These are phyloP conservation scores for Orbilia ellipsospora DNA, from an alignment of 2,329 filamentous ascomycete genomes.

Conservation along the genomic window DNA sequence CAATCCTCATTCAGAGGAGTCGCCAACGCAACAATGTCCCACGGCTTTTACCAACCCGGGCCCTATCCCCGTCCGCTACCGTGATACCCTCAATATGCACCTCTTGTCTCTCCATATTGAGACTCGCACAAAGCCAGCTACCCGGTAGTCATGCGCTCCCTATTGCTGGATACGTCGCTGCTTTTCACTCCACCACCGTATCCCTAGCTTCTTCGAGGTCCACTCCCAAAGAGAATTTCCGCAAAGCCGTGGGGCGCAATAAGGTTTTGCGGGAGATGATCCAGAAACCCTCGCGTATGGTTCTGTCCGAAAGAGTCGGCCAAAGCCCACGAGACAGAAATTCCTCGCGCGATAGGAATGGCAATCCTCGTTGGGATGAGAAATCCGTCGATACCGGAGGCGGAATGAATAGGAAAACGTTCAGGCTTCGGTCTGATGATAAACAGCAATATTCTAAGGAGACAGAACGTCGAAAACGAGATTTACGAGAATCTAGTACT, in stretches of 20 bases:
- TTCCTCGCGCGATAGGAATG: conserved; percentile 65
- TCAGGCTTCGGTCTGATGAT: conserved; percentile 34
- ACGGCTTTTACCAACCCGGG: conserved; percentile 13
- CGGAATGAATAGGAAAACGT: conserved; percentile 43
- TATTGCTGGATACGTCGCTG: conserved; percentile 6
- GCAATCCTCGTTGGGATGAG: conserved; percentile 59
- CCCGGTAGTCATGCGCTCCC: conserved; percentile 21
- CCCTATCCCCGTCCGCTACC: conserved; percentile 18
- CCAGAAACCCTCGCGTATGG: conserved; percentile 68
- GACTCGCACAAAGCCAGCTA: conserved; percentile 17
- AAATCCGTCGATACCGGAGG: conserved; percentile 33
- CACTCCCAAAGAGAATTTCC: neutral
- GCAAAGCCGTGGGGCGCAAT: conserved; percentile 10
- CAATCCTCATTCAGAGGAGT: conserved; percentile 32
- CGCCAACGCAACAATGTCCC: conserved; percentile 41
- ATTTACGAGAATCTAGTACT: conserved; percentile 17
- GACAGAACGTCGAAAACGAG: conserved; percentile 16
- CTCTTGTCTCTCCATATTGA: conserved; percentile 43
- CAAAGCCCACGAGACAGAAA: conserved; percentile 58
- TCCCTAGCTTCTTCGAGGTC: neutral
- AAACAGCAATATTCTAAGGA: conserved; percentile 45
- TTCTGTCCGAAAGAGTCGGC: conserved; percentile 69
- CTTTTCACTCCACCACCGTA: conserved; percentile 27
- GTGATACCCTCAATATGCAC: conserved; percentile 37
- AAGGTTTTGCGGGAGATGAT: conserved; percentile 12